Evolutionary conservation across 2,329 filamentous ascomycete species (phyloP), one percentile per base, ranked within the genome.

Genomic region (Alternaria infectoria): DNA sequence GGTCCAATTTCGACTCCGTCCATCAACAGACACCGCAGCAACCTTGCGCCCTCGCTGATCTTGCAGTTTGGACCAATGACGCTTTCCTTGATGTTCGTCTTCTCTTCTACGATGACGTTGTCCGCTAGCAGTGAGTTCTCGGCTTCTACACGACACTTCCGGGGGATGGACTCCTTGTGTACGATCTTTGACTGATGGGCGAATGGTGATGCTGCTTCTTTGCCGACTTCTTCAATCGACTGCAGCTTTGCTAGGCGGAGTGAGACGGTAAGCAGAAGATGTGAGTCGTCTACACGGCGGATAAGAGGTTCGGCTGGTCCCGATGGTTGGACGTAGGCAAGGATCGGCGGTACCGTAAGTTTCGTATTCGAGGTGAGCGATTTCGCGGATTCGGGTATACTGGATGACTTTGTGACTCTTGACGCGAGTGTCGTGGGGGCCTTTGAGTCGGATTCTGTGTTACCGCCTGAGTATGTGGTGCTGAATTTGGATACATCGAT

Each of bases 1-100:
- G 93, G 91, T 13, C 93, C 94, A 12, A 99, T 86, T 8, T 92
- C 89, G 1, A 92, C 94, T 4, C 93, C 93, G 64, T 98, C 95
- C 93, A 98, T 97, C 19, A 98, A 83, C 51, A 98, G 81, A 79
- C 95, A 98, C 68, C 94, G 88, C n/a, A 89, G 90, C 47, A 99
- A 82, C 69, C 94, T 92, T 28, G 91, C 93, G n/a, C 93, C 93
- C 70, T 91, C 89, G 66, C 90, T 89, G 68, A 99, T 95, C 72
- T 92, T 90, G 78, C 93, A 97, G 71, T 93, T 93, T 5, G 92
- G 89, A 3, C 96, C 96, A 44, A 99, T 88, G 28, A 97, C 93
- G 40, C 86, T 91, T 80, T 97, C 93, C 79, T 97, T 97, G 81
- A 99, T 91, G n/a, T 93, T 91, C 23, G 89, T 90, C 78, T 95